A percentile compares a stretch with the other conserved stretches of the same genome.
Conservation (phyloP, 192 early-diverging fungal species). For the Coemansia sp. region DNA sequence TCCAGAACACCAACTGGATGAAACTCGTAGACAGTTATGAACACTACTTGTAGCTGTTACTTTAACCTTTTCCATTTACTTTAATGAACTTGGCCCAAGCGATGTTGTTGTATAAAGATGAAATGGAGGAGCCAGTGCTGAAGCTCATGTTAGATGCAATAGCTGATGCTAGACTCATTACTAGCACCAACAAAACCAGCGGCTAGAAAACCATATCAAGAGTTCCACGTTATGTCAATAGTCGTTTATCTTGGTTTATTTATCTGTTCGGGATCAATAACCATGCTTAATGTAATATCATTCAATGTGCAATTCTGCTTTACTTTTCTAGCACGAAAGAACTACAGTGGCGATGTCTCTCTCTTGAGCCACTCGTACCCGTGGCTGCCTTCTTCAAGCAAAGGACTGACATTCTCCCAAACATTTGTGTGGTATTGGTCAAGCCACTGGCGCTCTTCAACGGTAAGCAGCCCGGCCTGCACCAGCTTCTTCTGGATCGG, state of each 20-base stretch:
- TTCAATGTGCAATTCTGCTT: too few species aligned
- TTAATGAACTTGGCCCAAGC: too few species aligned
- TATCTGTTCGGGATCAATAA: too few species aligned
- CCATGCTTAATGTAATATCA: too few species aligned
- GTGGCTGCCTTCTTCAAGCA: constrained; percentile 65
- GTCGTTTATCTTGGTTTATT: not conserved
- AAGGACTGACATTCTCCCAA: constrained; percentile 76
- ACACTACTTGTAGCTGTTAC: not conserved
- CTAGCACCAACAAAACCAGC: too few species aligned
- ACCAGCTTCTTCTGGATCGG: constrained; percentile 89
- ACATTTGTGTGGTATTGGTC: constrained; percentile 81
- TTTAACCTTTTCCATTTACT: too few species aligned
- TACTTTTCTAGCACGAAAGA: not conserved
- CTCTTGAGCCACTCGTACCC: constrained; percentile 82
- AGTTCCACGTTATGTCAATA: not conserved
- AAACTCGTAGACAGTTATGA: not conserved
- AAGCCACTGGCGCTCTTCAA: constrained; percentile 82
- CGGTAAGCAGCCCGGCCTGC: constrained; percentile 65
- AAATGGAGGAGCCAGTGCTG: too few species aligned
- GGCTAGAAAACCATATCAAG: too few species aligned
- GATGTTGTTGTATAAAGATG: too few species aligned
- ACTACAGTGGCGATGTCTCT: constrained; percentile 72
- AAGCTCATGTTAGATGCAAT: too few species aligned
- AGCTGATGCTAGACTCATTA: too few species aligned
- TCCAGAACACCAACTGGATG: not conserved